Evolutionary conservation across 768 basidiomycete species (phyloP).

Genomic region (Fistulinella prunicolor): DNA sequence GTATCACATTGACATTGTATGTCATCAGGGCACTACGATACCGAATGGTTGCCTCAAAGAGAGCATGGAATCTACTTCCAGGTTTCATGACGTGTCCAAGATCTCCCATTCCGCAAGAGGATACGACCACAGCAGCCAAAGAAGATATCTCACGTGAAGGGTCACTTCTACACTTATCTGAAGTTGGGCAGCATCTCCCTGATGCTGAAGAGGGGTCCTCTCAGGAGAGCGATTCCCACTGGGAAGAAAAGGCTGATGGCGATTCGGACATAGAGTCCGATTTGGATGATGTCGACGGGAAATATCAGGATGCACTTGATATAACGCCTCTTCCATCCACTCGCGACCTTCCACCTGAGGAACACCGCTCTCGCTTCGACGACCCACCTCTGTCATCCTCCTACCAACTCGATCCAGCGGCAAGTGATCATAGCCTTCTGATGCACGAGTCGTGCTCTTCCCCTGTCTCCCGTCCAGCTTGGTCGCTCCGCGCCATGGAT

Average conservation of each 20-base stretch:
- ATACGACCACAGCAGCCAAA: neutral
- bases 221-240: neutral
- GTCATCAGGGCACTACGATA: conserved; percentile 18
- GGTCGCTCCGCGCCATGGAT: conserved; percentile 30
- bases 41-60: conserved; percentile 19
- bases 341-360: conserved; percentile 20
- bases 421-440: conserved; percentile 9
- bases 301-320: conserved; percentile 32
- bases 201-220: conserved; percentile 3
- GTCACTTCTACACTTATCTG: conserved; percentile 1
- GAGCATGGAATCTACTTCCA: conserved; percentile 24
- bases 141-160: neutral
- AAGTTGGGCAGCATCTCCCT: neutral
- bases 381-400: conserved; percentile 12
- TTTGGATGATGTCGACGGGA: conserved; percentile 27
- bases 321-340: conserved; percentile 18
- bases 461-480: conserved; percentile 22
- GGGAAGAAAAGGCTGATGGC: conserved; percentile 10
- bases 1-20: conserved; percentile 20
- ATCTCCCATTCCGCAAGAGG: neutral
- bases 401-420: conserved; percentile 7
- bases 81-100: conserved; percentile 10
- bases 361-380: conserved; percentile 6
- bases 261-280: conserved; percentile 23
- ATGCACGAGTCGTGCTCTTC: conserved; percentile 16